Base-by-base conservation (phyloP, 1,284 basidiomycete genomes). In the Gymnopus androsaceus region DNA sequence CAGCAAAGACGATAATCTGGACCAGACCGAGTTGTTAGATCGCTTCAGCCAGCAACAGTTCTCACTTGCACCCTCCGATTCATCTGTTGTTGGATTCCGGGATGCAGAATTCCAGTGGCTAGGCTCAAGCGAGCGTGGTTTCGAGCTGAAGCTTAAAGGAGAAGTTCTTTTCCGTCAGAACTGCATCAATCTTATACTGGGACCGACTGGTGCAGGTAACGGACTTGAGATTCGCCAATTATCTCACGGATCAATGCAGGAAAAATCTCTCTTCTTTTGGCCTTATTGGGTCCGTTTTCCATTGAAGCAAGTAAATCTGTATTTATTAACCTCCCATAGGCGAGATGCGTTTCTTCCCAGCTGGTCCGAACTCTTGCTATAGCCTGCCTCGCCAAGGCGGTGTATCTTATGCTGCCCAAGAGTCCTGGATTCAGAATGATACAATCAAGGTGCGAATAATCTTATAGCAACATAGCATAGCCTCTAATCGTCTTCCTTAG, bases 351-450 rank as follows among this genome's bases (percentile, higher is more conserved):
- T 86, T 81, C 63, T 66, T 76, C 15, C 78, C 83, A 8, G 70
- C 73, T 8, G 72, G 75, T 3, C 75, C 80, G 14, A 76, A 79
- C 27, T 81, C 85, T 0, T 87, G 83, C 74, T 85, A 79, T 68
- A 82, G 79, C 58, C 76, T 91, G 4, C 88, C 88, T 19, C 74
- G 87, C 8, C 68, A 73, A 11, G 74, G 80, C 3, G 88, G 88
- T 15, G 79, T 92, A 9, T 84, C 86, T 1, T 91, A 88, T 65
- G 87, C 87, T 5, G 85, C 87, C 2, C 90, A 92, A 65, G 88
- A 91, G 66, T 84, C 86, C 4, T 92, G 89, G 89, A 85, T 87
- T 4, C 47, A 50, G 23, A 55, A 55, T 19, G 54, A 55, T 36
- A 55, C 54, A 14, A 50, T 55, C 47, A 55, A 80, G 80, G 64